Percentiles rank a stretch among this genome's conserved stretches.
Conservation (phyloP, 2,329 filamentous ascomycete genomes). For the Neofusicoccum ribis region DNA sequence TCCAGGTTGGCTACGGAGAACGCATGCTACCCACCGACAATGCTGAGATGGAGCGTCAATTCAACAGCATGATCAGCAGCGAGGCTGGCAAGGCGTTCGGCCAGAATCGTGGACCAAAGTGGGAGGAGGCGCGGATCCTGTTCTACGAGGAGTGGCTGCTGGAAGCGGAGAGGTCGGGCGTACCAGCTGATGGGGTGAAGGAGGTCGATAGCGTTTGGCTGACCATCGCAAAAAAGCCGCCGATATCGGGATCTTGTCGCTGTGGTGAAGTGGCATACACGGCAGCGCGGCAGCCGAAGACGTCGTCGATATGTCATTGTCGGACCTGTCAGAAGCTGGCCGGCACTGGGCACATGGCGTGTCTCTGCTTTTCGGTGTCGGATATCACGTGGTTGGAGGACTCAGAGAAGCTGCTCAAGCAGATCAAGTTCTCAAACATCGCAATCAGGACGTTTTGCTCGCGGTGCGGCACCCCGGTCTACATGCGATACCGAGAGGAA, state of each 20-base stretch:
- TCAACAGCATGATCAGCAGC: background rate
- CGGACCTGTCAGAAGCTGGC: slow-evolving; percentile 2
- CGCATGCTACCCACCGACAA: background rate
- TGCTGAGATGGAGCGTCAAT: background rate
- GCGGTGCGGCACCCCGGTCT: background rate
- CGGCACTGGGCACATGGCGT: background rate
- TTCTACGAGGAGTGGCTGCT: slow-evolving; percentile 11
- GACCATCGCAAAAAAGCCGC: background rate
- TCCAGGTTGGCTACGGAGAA: background rate
- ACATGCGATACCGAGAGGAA: background rate
- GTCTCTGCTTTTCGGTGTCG: background rate
- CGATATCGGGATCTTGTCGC: slow-evolving; percentile 12
- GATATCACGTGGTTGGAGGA: background rate
- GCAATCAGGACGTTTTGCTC: slow-evolving; percentile 10
- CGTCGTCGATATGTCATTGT: background rate
- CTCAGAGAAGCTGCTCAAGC: background rate
- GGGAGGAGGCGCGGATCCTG: background rate
- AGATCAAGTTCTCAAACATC: background rate
- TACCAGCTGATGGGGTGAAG: background rate
- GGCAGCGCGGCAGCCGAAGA: background rate
- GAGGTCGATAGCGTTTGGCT: slow-evolving; percentile 11
- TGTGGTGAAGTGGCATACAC: background rate
- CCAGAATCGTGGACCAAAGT: slow-evolving; percentile 5
- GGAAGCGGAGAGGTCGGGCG: background rate
- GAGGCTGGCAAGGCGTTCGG: slow-evolving; percentile 1